Evolutionary conservation across 176 grass and related monocot genomes (phyloP), one percentile per base, ranked within the genome.

Genomic region (Carex parvula): DNA sequence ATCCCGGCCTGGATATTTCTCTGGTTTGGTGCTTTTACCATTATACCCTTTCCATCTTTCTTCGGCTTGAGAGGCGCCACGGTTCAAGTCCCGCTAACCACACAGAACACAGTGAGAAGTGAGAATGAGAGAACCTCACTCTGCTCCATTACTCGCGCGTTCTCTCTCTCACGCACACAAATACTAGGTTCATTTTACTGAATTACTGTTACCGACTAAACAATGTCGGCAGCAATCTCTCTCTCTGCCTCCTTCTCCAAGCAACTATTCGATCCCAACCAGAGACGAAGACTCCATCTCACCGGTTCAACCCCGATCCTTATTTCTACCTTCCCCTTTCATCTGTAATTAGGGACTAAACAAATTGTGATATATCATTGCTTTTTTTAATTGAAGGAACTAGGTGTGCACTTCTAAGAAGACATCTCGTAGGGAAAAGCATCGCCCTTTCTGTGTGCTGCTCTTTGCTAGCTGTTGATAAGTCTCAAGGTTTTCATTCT

Each of bases 381-480:
- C 0, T 50, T 53, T 70, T 64, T 59, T 74, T 16, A 21, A 60
- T 69, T 60, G 48, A 76, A 90, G 88, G 88, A 60, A 86, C 64
- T 53, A 79, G 79, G 79, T 84, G 84, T 6, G 44, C 79, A 72
- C 83, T 95, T 81, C 81, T 73, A 85, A 90, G 93, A 85, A 93
- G 93, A 85, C 89, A 95, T 65, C 54, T 93, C 1, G 48, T 98
- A 65, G 79, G 87, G 33, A 91, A 88, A 87, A 89, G 92, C 42
- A 79, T 93, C 70, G 44, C 92, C 48, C 65, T 93, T 73, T 87
- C 95, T 70, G 92, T 93, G 60, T 95, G 70, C 75, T 90, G 91
- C 86, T 91, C 95, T 0, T 72, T 94, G 86, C 75, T 88, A 13
- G 79, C 90, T 60, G 74, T 88, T n/a, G 86, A 54, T 55, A 79